These are phyloP conservation scores for Fusarium sp. DNA, from an alignment of 2,329 filamentous ascomycete genomes.

Conservation along the genomic window DNA sequence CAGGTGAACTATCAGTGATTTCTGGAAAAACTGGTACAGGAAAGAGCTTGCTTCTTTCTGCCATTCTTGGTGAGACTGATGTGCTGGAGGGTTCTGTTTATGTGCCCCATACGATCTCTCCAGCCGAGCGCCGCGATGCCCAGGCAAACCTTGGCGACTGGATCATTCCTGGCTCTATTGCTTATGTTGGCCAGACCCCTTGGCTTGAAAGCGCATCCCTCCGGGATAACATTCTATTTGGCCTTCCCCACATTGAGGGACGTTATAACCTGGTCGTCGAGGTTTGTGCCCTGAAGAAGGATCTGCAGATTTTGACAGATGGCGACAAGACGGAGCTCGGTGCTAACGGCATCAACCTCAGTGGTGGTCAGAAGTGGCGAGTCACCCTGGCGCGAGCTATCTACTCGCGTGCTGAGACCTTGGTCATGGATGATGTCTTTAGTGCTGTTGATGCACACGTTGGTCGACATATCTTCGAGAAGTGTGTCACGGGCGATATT, in stretches of 20 bases:
- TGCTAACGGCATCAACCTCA: constrained; percentile 85
- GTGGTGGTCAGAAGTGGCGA: constrained; percentile 85
- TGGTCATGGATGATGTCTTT: constrained; percentile 87
- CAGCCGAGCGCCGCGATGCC: constrained; percentile 67
- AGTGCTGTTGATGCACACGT: constrained; percentile 85
- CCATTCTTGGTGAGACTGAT: constrained; percentile 81
- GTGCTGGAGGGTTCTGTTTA: constrained; percentile 71
- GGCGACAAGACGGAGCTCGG: constrained; percentile 86
- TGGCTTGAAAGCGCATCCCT: constrained; percentile 89
- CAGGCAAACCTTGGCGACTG: constrained; percentile 73
- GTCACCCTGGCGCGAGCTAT: constrained; percentile 82
- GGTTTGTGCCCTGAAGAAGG: constrained; percentile 79
- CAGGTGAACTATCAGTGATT: constrained; percentile 76
- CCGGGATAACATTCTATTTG: constrained; percentile 82
- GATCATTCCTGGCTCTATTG: constrained; percentile 76
- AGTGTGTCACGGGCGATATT: constrained; percentile 78
- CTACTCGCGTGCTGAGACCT: constrained; percentile 80
- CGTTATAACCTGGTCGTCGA: constrained; percentile 77
- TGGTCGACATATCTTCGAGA: constrained; percentile 81
- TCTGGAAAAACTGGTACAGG: constrained; percentile 82
- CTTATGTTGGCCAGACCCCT: constrained; percentile 82
- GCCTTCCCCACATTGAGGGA: constrained; percentile 74
- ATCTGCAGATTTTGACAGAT: constrained; percentile 79
- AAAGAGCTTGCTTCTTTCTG: constrained; percentile 79
- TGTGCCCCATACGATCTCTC: constrained; percentile 61